Evolutionary conservation across 2,329 filamentous ascomycete genomes (phyloP), one percentile per base, ranked within the genome.

Genomic region (Scedosporium boydii): DNA sequence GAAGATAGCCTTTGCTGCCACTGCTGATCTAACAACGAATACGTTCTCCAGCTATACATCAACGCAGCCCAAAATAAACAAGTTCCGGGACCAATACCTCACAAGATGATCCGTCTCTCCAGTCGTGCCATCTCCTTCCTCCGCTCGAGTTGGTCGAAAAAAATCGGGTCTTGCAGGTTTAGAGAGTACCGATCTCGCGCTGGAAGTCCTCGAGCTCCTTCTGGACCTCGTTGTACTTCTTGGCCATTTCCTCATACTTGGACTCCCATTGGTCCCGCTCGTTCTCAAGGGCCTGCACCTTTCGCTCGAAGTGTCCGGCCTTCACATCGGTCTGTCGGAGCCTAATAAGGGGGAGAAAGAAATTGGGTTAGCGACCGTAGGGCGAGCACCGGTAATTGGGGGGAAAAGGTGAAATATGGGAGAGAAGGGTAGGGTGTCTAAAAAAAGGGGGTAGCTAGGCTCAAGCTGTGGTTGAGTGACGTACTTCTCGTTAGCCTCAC

Each of bases 301-400:
- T 98, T 80, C 95, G 95, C 83, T 99, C 95, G 79, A 93, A 98
- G 82, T 99, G 93, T 72, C 93, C 95, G 73, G 93, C 93, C 85
- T 98, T 98, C 80, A 98, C 92, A 76, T 99, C 95, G 80, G 95
- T 97, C 82, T 96, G 93, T 77, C 95, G 93, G 74, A 98, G 91
- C 82, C 95, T 99, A 70, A 67, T 29, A 42, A 12, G 6, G 3
- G n/a, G 26, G 12, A 26, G 46, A 38, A 29, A 60, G 29, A 4
- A 44, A 27, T 2, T 34, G 10, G 38, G 23, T 29, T 60, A 48
- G 42, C 23, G 21, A 38, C 42, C 4, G 26, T 29, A 27, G 26
- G 55, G 4, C 51, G 23, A 56, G 26, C 51, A 26, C 14, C 6
- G 16, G 29, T 9, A 14, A 29, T 58, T 58, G 55, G 55, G 14